A percentile compares a stretch with the other conserved stretches of the same genome.
Evolutionary conservation across 108 stramenopile genomes (phyloP).

Genomic region (Skeletonema grethae): DNA sequence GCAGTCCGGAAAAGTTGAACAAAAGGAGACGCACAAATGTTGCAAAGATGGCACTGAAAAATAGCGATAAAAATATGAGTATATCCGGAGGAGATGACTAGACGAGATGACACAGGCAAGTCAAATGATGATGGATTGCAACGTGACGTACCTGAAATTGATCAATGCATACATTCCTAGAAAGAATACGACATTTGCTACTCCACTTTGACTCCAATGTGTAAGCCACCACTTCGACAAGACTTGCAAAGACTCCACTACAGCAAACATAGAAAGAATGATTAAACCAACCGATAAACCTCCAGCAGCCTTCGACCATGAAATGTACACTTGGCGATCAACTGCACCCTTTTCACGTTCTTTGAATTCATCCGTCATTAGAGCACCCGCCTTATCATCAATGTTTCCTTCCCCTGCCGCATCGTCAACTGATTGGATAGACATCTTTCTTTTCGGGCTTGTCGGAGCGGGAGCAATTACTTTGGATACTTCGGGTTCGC

Average conservation of each 20-base stretch:
- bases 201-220: slow-evolving; percentile 53
- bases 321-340: slow-evolving; percentile 60
- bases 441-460: slow-evolving; percentile 10
- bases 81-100: too few relatives aligned
- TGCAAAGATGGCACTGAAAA: slow-evolving; percentile 45
- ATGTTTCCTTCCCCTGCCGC: slow-evolving; percentile 2
- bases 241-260: slow-evolving; percentile 55
- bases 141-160: slow-evolving; percentile 24
- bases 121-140: too few relatives aligned
- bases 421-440: slow-evolving; percentile 6
- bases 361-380: slow-evolving; percentile 54
- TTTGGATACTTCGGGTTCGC: slow-evolving; percentile 39
- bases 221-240: slow-evolving; percentile 80
- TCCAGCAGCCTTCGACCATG: slow-evolving; percentile 84
- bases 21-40: slow-evolving; percentile 54
- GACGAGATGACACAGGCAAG: too few relatives aligned
- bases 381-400: slow-evolving; percentile 15
- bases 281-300: slow-evolving; percentile 54
- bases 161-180: slow-evolving; percentile 70
- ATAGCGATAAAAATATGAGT: too few relatives aligned
- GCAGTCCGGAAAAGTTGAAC: slow-evolving; percentile 55
- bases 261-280: slow-evolving; percentile 58
- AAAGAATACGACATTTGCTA: slow-evolving; percentile 20
- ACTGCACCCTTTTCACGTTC: slow-evolving; percentile 60
- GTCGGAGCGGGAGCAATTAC: slow-evolving; percentile 10